These are phyloP conservation scores for Nepenthes alata DNA, from an alignment of 179 eudicot genomes.

Conservation along the genomic window DNA sequence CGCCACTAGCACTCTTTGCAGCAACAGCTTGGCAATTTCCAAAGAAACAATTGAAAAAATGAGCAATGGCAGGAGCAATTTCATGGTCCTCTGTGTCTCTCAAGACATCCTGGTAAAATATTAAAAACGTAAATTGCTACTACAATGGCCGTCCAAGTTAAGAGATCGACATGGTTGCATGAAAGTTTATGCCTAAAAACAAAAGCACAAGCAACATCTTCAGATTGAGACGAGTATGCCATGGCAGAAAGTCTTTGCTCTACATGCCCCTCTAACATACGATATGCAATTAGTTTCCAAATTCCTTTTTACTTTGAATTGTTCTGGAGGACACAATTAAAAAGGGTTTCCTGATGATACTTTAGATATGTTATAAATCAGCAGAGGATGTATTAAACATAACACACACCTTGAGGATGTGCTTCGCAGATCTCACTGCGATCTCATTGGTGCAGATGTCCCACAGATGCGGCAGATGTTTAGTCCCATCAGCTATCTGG, in stretches of 20 bases:
- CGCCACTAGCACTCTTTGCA: conserved; percentile 27
- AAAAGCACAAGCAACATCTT: no score
- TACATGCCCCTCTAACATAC: no score
- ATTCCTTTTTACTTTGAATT: no score
- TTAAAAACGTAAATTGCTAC: neutral
- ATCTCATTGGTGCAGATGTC: conserved; percentile 87
- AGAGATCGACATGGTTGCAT: no score
- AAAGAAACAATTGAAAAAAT: conserved; percentile 77
- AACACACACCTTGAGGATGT: conserved; percentile 55
- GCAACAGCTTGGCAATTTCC: conserved; percentile 46
- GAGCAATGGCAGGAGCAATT: conserved; percentile 57
- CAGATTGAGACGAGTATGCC: no score
- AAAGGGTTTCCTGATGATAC: no score
- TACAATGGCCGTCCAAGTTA: neutral
- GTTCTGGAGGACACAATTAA: no score
- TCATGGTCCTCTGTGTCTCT: conserved; percentile 87
- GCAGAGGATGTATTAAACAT: neutral
- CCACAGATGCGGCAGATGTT: conserved; percentile 85
- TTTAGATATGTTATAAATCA: no score
- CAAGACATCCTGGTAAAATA: conserved; percentile 52
- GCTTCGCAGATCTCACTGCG: conserved; percentile 79
- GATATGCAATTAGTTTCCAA: no score
- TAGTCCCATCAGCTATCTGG: conserved; percentile 89
- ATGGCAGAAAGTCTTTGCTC: no score
- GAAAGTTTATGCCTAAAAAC: no score